Evolutionary conservation across 345 rosid species (phyloP).

Genomic region (Eucalyptus erythrocorys): DNA sequence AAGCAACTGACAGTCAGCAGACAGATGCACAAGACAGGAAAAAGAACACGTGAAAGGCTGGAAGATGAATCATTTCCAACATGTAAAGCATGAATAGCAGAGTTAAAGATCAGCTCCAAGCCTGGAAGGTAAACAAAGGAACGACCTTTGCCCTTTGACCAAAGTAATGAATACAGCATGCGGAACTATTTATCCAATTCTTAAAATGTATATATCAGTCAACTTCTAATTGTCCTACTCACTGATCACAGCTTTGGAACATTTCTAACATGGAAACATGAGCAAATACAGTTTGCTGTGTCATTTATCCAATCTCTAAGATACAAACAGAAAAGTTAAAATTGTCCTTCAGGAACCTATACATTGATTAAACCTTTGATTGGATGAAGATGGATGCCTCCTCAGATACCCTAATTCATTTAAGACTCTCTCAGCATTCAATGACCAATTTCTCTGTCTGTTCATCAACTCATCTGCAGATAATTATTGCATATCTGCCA

Average conservation of each 20-base stretch:
- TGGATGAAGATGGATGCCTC: background rate
- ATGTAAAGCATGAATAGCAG: background rate
- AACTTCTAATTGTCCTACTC: background rate
- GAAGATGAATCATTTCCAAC: background rate
- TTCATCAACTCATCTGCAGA: background rate
- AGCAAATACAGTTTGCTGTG: background rate
- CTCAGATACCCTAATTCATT: background rate
- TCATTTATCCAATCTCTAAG: background rate
- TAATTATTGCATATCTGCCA: background rate
- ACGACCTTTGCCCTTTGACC: background rate
- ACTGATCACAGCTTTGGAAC: background rate
- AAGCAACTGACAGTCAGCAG: background rate
- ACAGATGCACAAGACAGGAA: background rate
- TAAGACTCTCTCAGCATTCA: background rate
- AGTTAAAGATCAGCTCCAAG: background rate
- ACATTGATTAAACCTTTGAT: background rate
- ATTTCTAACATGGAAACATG: background rate
- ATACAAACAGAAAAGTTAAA: background rate
- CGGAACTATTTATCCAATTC: background rate
- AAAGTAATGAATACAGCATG: background rate
- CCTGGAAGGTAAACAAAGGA: background rate
- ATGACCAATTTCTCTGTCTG: background rate
- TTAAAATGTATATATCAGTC: background rate
- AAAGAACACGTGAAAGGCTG: background rate
- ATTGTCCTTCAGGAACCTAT: background rate